These are phyloP conservation scores for Saitoella complicata DNA, from an alignment of 805 yeast species.

Conservation along the genomic window DNA sequence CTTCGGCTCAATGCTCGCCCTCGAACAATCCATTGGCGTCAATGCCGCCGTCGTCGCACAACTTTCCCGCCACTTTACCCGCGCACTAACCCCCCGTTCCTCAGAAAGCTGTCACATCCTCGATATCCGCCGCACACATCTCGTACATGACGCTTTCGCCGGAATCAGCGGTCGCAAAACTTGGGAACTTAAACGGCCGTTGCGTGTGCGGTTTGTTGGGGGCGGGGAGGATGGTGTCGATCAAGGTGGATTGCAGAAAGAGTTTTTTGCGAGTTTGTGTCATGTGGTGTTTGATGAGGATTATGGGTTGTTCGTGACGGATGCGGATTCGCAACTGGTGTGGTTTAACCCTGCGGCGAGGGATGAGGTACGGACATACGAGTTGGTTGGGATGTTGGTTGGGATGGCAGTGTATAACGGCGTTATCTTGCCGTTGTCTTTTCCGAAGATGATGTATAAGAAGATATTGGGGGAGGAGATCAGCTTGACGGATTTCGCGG, in stretches of 20 bases:
- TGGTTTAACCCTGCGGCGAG: constrained; percentile 16
- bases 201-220: constrained; percentile 15
- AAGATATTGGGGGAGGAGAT: constrained; percentile 2
- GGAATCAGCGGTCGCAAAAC: too few relatives aligned
- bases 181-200: constrained; percentile 10
- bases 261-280: constrained; percentile 16
- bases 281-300: constrained; percentile 9
- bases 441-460: constrained; percentile 16
- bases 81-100: too few relatives aligned
- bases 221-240: constrained; percentile 18
- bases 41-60: too few relatives aligned
- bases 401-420: constrained; percentile 20
- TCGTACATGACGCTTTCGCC: too few relatives aligned
- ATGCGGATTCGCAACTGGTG: constrained; percentile 8
- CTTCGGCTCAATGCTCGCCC: too few relatives aligned
- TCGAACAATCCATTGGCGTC: too few relatives aligned
- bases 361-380: constrained; percentile 12
- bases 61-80: too few relatives aligned
- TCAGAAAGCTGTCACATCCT: too few relatives aligned
- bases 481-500: constrained; percentile 10
- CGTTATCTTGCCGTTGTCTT: constrained; percentile 15
- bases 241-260: constrained; percentile 20
- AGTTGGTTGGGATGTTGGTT: constrained; percentile 15
- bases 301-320: constrained; percentile 11
- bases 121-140: too few relatives aligned